These are phyloP conservation scores for Aspergillus steynii DNA, from an alignment of 495 filamentous ascomycete genomes.

Conservation along the genomic window DNA sequence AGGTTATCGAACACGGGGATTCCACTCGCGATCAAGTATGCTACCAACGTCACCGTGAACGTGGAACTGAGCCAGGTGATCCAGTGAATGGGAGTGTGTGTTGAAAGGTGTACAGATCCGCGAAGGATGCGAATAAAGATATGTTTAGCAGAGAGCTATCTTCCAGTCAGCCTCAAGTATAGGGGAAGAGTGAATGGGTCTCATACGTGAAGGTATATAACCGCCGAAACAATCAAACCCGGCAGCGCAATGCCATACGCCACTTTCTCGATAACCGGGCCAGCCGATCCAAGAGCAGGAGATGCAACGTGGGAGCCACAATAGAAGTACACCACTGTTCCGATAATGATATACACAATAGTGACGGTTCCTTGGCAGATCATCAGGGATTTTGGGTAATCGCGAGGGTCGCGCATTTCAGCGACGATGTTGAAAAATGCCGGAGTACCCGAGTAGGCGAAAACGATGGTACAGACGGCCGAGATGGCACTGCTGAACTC, in stretches of 20 bases:
- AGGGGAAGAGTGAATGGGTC: conserved; percentile 33
- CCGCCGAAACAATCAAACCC: conserved; percentile 26
- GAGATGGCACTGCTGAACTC: conserved; percentile 41
- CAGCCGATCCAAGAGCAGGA: conserved; percentile 64
- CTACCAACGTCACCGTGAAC: conserved; percentile 16
- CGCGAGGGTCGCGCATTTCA: conserved; percentile 63
- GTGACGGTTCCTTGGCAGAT: conserved; percentile 33
- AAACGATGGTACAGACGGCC: conserved; percentile 63
- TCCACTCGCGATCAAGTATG: conserved; percentile 34
- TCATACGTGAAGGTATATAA: conserved; percentile 11
- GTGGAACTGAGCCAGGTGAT: conserved; percentile 35
- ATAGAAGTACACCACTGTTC: conserved; percentile 63
- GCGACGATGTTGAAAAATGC: conserved; percentile 66
- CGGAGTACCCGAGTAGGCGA: conserved; percentile 57
- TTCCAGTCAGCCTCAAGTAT: not conserved
- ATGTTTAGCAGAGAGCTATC: conserved; percentile 28
- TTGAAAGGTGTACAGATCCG: conserved; percentile 31
- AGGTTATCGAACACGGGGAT: conserved; percentile 46
- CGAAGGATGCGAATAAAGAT: conserved; percentile 39
- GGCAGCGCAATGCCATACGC: conserved; percentile 69
- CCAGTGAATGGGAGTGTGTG: conserved; percentile 35
- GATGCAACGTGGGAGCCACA: conserved; percentile 59
- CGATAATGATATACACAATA: conserved; percentile 62
- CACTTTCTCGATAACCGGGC: conserved; percentile 57
- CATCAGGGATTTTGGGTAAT: conserved; percentile 56